Evolutionary conservation across 768 basidiomycete genomes (phyloP).

Genomic region (Fistulinella prunicolor): DNA sequence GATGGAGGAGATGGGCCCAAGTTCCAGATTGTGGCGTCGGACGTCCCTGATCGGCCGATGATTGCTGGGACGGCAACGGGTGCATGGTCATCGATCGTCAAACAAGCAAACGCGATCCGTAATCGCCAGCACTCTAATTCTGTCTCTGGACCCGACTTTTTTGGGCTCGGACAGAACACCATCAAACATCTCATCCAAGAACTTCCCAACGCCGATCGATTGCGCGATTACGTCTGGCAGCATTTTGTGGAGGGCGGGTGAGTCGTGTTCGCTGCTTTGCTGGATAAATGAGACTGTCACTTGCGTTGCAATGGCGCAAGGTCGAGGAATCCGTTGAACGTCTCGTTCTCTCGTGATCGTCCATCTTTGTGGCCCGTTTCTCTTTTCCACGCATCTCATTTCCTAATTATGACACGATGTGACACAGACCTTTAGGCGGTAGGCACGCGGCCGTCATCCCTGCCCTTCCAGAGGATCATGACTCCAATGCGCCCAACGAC

Average conservation of each 20-base stretch:
- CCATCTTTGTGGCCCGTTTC: conserved; percentile 16
- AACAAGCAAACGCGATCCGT: conserved; percentile 76
- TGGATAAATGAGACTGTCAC: conserved; percentile 9
- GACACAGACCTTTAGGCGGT: conserved; percentile 67
- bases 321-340: conserved; percentile 5
- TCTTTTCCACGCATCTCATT: conserved; percentile 25
- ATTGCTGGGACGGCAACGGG: conserved; percentile 87
- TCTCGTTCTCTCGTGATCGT: conserved; percentile 9
- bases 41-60: conserved; percentile 66
- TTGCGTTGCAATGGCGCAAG: conserved; percentile 6
- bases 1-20: conserved; percentile 85
- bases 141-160: conserved; percentile 87
- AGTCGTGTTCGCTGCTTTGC: conserved; percentile 34
- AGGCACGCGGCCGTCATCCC: conserved; percentile 81
- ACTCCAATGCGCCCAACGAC: conserved; percentile 36
- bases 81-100: conserved; percentile 82
- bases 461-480: conserved; percentile 73
- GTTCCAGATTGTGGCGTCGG: conserved; percentile 77
- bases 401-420: conserved; percentile 32
- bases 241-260: conserved; percentile 83
- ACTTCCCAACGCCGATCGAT: conserved; percentile 64
- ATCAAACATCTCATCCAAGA: conserved; percentile 92
- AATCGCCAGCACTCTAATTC: conserved; percentile 83
- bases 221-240: conserved; percentile 86
- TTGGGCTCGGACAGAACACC: conserved; percentile 81